phyloP scores from a whole-genome alignment of 192 early-diverging fungal genomes.

The Backusella liffmaniae region DNA sequence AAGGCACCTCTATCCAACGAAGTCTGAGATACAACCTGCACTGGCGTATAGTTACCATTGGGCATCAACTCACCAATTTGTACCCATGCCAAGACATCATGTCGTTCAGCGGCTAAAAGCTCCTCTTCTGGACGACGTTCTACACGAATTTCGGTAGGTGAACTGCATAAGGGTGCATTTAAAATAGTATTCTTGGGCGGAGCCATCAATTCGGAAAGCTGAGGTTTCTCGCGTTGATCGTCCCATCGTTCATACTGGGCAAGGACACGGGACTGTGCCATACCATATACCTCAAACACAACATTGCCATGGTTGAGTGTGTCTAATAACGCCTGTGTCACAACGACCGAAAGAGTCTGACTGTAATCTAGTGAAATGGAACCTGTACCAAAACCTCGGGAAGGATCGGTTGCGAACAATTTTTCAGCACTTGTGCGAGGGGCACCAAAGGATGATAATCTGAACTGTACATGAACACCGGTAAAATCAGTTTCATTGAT shows the following conservation, averaged over 20 bases:
- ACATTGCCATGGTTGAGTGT: constrained; percentile 28
- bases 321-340: constrained; percentile 21
- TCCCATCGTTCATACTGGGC: constrained; percentile 53
- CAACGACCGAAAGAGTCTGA: constrained; percentile 46
- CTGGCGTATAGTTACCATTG: constrained; percentile 61
- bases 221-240: constrained; percentile 37
- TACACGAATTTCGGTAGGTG: neutral
- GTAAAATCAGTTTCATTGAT: constrained; percentile 57
- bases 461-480: constrained; percentile 73
- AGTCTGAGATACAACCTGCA: constrained; percentile 46
- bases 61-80: constrained; percentile 63
- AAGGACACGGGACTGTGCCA: constrained; percentile 39
- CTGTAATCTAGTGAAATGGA: constrained; percentile 54
- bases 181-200: constrained; percentile 35
- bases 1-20: constrained; percentile 53
- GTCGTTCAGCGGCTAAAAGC: constrained; percentile 59
- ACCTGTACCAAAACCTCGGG: constrained; percentile 47
- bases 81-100: constrained; percentile 66
- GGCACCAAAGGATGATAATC: constrained; percentile 58
- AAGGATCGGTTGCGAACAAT: constrained; percentile 60
- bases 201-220: constrained; percentile 33
- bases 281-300: constrained; percentile 54
- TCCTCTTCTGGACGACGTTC: constrained; percentile 47
- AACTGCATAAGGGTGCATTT: constrained; percentile 18
- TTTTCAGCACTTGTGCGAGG: constrained; percentile 40